Conservation (phyloP, 257 asterid species). For the Solanum clarkiae region DNA sequence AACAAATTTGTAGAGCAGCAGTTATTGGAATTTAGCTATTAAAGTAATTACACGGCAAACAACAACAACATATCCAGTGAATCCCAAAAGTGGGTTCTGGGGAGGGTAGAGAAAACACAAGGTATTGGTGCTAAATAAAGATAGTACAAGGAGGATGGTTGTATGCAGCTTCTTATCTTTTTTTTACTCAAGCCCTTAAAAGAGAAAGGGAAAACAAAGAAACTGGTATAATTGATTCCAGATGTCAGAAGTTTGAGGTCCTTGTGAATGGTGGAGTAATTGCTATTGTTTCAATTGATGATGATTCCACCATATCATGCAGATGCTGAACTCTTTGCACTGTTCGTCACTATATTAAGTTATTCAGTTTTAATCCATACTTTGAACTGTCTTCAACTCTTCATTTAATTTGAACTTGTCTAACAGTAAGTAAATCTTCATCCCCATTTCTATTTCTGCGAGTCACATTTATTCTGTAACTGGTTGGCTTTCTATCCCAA, state of each 20-base stretch:
- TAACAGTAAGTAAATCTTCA: not conserved
- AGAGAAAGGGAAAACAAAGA: not conserved
- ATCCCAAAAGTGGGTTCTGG: no score
- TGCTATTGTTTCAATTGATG: not conserved
- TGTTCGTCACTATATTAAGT: not conserved
- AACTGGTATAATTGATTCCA: not conserved
- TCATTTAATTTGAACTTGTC: not conserved
- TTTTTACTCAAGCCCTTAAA: not conserved
- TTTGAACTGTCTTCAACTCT: not conserved
- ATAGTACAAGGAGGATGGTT: not conserved
- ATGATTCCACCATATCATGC: not conserved
- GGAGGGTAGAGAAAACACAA: no score
- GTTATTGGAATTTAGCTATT: not conserved
- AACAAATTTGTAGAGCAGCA: not conserved
- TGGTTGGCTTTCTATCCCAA: not conserved
- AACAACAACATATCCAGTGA: no score
- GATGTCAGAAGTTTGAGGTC: not conserved
- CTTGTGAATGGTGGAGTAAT: not conserved
- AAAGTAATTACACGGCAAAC: not conserved
- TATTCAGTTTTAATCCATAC: not conserved
- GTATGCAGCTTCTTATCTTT: not conserved
- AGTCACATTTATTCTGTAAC: not conserved
- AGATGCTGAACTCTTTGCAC: not conserved
- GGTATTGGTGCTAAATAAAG: not conserved
- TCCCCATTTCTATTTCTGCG: not conserved